These are phyloP conservation scores for Boletus sensibilis DNA, from an alignment of 768 basidiomycete species.

Conservation along the genomic window DNA sequence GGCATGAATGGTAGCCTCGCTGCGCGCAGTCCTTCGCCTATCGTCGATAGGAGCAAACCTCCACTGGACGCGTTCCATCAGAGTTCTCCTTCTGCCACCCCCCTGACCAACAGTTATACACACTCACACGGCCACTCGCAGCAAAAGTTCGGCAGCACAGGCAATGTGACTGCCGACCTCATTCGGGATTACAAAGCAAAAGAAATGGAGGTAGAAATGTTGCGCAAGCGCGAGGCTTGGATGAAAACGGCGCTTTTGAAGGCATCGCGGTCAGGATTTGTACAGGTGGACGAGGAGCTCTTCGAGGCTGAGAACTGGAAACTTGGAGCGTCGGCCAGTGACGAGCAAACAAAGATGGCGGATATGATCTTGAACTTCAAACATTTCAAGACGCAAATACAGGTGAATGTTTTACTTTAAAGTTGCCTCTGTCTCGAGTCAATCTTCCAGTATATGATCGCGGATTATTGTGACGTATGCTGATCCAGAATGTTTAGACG, in stretches of 20 bases:
- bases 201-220: conserved; percentile 74
- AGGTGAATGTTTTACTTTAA: conserved; percentile 51
- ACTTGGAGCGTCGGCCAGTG: conserved; percentile 33
- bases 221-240: conserved; percentile 80
- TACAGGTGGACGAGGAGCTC: conserved; percentile 57
- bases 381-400: conserved; percentile 81
- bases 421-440: neutral
- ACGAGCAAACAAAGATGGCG: conserved; percentile 52
- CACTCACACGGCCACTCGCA: conserved; percentile 40
- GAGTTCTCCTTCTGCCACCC: conserved; percentile 39
- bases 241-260: conserved; percentile 77
- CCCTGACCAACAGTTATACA: conserved; percentile 49
- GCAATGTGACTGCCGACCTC: conserved; percentile 72
- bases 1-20: conserved; percentile 45
- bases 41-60: conserved; percentile 52
- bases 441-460: neutral
- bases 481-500: conserved; percentile 44
- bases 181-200: conserved; percentile 78
- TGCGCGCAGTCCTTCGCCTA: conserved; percentile 57
- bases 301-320: conserved; percentile 36
- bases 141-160: conserved; percentile 51
- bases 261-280: conserved; percentile 77
- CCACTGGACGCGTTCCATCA: conserved; percentile 64
- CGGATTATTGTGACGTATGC: conserved; percentile 1
- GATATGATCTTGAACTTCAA: conserved; percentile 83